Conservation (phyloP, 2,329 filamentous ascomycete genomes). For the Neoscytalidium dimidiatum region DNA sequence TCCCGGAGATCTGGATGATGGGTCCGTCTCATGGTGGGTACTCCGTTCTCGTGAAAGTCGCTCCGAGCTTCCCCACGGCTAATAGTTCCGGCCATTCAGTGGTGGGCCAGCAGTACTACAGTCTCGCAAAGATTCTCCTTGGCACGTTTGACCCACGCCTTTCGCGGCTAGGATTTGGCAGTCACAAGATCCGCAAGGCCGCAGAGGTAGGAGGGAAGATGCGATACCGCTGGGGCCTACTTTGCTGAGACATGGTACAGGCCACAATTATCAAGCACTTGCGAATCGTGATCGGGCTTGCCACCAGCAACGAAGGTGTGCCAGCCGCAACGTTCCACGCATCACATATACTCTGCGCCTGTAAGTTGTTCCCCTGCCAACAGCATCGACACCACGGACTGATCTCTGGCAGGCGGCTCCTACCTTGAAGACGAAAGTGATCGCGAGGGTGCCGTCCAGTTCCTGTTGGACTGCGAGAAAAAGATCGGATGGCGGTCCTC, state of each 20-base stretch:
- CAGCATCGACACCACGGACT: not conserved
- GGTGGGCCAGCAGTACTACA: conserved; percentile 18
- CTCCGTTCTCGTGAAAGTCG: not conserved
- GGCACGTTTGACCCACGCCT: conserved; percentile 13
- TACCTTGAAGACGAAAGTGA: conserved; percentile 12
- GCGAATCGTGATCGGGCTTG: conserved; percentile 2
- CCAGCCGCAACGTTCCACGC: conserved; percentile 14
- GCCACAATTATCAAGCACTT: conserved; percentile 5
- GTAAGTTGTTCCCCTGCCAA: not conserved
- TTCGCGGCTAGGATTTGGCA: conserved; percentile 6
- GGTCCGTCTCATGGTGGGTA: conserved; percentile 12
- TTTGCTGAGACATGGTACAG: not conserved
- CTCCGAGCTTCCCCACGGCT: not conserved
- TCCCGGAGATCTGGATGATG: conserved; percentile 18
- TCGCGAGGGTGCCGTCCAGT: conserved; percentile 12
- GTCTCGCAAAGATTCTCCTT: conserved; percentile 3
- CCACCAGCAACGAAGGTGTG: conserved; percentile 5
- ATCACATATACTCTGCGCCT: conserved; percentile 16
- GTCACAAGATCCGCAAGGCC: conserved; percentile 7
- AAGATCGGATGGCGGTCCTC: conserved; percentile 16
- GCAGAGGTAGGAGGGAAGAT: not conserved
- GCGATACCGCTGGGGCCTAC: too few relatives aligned
- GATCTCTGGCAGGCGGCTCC: conserved; percentile 6
- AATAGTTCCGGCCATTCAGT: not conserved
- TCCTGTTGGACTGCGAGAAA: conserved; percentile 1